These are phyloP conservation scores for Rhododendron mucronatum DNA, from an alignment of 148 eudicot species.

Conservation along the genomic window DNA sequence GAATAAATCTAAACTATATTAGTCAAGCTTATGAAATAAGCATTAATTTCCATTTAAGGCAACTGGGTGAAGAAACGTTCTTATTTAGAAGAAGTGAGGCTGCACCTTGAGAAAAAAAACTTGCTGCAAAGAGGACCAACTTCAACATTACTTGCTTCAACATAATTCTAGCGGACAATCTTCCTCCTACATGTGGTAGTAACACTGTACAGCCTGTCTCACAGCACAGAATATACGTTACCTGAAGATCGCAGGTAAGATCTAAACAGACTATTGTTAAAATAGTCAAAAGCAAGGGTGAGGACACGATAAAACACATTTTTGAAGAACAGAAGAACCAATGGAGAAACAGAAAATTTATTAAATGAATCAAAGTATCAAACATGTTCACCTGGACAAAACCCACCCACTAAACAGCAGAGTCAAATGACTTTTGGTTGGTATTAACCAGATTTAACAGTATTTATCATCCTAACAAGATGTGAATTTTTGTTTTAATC, in stretches of 20 bases:
- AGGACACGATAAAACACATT: not conserved
- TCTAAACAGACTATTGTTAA: not conserved
- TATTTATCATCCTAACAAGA: not conserved
- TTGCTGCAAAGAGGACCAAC: constrained; percentile 51
- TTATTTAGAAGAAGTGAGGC: not conserved
- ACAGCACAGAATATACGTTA: constrained; percentile 55
- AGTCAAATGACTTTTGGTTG: not conserved
- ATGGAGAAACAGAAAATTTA: not conserved
- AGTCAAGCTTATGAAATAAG: not conserved
- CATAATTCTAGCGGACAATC: constrained; percentile 73
- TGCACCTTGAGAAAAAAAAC: constrained; percentile 45
- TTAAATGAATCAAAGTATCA: constrained; percentile 1
- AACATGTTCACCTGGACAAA: not conserved
- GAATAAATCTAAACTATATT: not conserved
- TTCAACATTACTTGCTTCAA: constrained; percentile 82
- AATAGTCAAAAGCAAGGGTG: not conserved
- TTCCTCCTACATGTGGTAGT: constrained; percentile 72
- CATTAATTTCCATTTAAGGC: not conserved
- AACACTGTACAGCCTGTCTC: constrained; percentile 65
- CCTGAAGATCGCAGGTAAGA: constrained; percentile 22
- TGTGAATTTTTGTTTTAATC: not conserved
- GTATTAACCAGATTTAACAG: not conserved
- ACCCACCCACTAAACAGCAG: not conserved
- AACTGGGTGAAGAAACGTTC: not conserved
- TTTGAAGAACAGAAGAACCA: not conserved